A percentile compares a stretch with the other conserved stretches of the same genome.
phyloP scores from a whole-genome alignment of 129 eudicot genomes.

The Ambrosia artemisiifolia region DNA sequence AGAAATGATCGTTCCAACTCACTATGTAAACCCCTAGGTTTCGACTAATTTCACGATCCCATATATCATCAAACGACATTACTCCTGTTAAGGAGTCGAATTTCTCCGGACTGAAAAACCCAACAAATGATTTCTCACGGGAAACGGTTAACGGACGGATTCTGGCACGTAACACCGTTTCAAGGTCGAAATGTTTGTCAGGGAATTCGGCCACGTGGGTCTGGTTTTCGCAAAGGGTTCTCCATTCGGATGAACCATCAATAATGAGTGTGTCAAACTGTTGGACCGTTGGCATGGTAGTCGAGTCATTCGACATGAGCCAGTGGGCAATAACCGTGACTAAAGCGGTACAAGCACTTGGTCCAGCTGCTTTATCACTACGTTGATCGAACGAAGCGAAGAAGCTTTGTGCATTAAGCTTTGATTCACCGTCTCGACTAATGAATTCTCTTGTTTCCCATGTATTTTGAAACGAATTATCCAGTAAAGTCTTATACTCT shows the following conservation, averaged over 20 bases:
- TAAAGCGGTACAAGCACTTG: slow-evolving; percentile 69
- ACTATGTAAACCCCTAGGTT: slow-evolving; percentile 49
- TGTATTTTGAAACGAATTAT: neutral
- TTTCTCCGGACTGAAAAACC: slow-evolving; percentile 65
- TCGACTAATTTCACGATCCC: slow-evolving; percentile 36
- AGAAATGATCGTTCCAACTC: slow-evolving; percentile 88
- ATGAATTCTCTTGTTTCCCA: slow-evolving; percentile 58
- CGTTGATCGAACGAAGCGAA: slow-evolving; percentile 77
- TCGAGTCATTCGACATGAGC: slow-evolving; percentile 40
- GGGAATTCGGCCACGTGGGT: slow-evolving; percentile 47
- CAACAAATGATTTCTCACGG: slow-evolving; percentile 45
- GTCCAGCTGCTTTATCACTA: slow-evolving; percentile 70
- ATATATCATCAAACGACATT: slow-evolving; percentile 64
- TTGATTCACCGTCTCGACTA: slow-evolving; percentile 60
- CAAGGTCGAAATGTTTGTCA: slow-evolving; percentile 71
- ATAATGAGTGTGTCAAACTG: slow-evolving; percentile 61
- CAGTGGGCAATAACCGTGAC: slow-evolving; percentile 77
- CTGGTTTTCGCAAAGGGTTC: slow-evolving; percentile 43
- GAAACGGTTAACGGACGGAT: slow-evolving; percentile 52
- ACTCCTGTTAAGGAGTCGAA: slow-evolving; percentile 59
- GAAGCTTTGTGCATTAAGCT: slow-evolving; percentile 50
- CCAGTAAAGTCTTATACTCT: neutral
- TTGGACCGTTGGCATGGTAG: slow-evolving; percentile 42
- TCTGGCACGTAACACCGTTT: slow-evolving; percentile 53
- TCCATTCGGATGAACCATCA: slow-evolving; percentile 75